phyloP scores from a whole-genome alignment of 495 filamentous ascomycete genomes.

The Lindgomyces ingoldianus region DNA sequence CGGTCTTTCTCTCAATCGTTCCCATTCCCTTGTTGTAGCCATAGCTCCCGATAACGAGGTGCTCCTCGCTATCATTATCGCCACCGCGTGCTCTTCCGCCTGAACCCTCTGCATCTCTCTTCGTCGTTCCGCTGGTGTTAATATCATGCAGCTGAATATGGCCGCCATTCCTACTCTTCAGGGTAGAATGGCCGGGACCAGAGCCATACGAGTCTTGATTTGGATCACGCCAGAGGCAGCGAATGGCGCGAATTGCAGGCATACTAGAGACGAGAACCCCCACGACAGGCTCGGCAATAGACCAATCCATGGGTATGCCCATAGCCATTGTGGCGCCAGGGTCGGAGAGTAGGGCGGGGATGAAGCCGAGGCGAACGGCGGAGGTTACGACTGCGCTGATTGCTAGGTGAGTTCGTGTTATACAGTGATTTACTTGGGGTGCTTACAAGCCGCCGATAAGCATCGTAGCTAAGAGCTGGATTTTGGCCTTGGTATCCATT shows the following conservation, averaged over 20 bases:
- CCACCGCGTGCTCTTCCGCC: neutral
- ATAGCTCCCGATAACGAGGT: slow-evolving; percentile 1
- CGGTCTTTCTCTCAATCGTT: neutral
- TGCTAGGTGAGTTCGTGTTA: neutral
- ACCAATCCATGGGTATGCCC: slow-evolving; percentile 20
- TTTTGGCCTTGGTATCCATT: slow-evolving; percentile 9
- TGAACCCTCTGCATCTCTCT: neutral
- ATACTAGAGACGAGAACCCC: slow-evolving; percentile 24
- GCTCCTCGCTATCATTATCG: slow-evolving; percentile 13
- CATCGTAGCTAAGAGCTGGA: slow-evolving; percentile 18
- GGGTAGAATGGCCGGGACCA: neutral
- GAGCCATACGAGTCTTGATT: slow-evolving; percentile 10
- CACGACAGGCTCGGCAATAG: slow-evolving; percentile 11
- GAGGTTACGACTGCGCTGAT: slow-evolving; percentile 20
- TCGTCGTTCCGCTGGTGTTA: neutral
- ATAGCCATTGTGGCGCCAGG: slow-evolving; percentile 9
- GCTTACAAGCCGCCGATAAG: slow-evolving; percentile 21
- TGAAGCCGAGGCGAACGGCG: slow-evolving; percentile 14
- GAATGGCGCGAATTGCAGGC: slow-evolving; percentile 15
- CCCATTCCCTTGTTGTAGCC: neutral
- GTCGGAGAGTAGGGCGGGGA: slow-evolving; percentile 1
- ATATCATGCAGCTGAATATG: slow-evolving; percentile 17
- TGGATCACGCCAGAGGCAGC: slow-evolving; percentile 1
- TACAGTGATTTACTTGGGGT: neutral
- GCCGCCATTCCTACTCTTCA: slow-evolving; percentile 9